These are phyloP conservation scores for Pelargonium myrrhifolium DNA, from an alignment of 441 rosid genomes.

Conservation along the genomic window DNA sequence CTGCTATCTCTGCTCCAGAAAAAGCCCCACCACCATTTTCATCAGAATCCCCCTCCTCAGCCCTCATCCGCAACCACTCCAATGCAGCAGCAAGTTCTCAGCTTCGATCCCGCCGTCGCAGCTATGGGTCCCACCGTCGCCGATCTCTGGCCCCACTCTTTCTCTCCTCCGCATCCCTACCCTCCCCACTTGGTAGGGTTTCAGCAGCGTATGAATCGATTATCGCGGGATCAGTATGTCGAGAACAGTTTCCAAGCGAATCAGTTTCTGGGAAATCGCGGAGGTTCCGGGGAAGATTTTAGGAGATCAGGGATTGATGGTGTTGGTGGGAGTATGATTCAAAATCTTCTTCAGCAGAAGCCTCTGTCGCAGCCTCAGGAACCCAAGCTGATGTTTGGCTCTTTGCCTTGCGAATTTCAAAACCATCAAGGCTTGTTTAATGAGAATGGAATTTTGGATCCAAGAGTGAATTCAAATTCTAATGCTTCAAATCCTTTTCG, in stretches of 20 bases:
- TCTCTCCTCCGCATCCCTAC: constrained; percentile 28
- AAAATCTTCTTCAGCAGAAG: constrained; percentile 31
- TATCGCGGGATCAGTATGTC: constrained; percentile 10
- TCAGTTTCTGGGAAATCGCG: constrained; percentile 32
- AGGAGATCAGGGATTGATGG: constrained; percentile 31
- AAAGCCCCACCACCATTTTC: constrained; percentile 31
- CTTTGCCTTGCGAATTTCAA: constrained; percentile 42
- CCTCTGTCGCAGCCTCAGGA: constrained; percentile 28
- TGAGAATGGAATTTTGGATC: constrained; percentile 29
- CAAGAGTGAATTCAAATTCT: constrained; percentile 18
- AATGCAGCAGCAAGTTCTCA: constrained; percentile 13
- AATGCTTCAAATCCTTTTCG: constrained; percentile 14
- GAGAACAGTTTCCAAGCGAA: constrained; percentile 12
- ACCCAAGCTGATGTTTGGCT: constrained; percentile 51
- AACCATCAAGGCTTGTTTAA: constrained; percentile 27
- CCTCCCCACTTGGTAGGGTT: constrained; percentile 44
- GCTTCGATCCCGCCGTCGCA: constrained; percentile 78
- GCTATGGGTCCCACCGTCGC: constrained; percentile 61
- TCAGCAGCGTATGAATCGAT: constrained; percentile 30
- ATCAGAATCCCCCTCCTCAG: constrained; percentile 17
- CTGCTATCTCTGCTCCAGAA: constrained; percentile 57
- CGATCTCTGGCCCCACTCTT: constrained; percentile 37
- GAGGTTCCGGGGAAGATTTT: constrained; percentile 33
- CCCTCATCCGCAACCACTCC: constrained; percentile 5
- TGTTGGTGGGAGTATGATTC: constrained; percentile 25